Evolutionary conservation across 805 yeast genomes (phyloP), one percentile per base, ranked within the genome.

Genomic region (Phaffomyces thermotolerans): DNA sequence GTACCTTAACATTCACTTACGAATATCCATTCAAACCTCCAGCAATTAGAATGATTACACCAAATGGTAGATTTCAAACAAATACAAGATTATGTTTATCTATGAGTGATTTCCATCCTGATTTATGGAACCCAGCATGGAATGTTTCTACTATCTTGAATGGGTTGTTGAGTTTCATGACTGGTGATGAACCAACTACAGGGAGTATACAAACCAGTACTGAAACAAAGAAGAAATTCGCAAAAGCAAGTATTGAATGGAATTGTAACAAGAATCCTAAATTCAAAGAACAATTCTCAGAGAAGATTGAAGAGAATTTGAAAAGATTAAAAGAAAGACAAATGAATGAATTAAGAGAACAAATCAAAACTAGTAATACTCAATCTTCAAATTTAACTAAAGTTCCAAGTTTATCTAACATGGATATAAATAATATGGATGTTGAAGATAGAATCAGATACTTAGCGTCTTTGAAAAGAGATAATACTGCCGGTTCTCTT

Each of bases 61-160:
- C 97, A 6, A 84, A 81, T 54, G 97, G 96, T 4, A 71, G 96
- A 40, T 90, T 90, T 60, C 77, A 79, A 46, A 75, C 88, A 44
- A 86, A 86, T 60, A 80, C 88, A 4, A 69, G 96, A 39, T 71
- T 90, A 24, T 90, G 98, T 65, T 68, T 90, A 39, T 80, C 90
- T n/a, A 89, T 90, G 83, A 82, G 95, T 56, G 97, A 90, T 65
- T 90, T 79, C 62, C 98, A 90, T 55, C 96, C 96, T 4, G 93
- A 89, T 61, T 69, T 84, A 1, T 90, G 98, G 98, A 89, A 90
- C 62, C 97, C 98, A 1, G 88, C 95, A 7, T 90, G 97, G 97
- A 79, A 89, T 37, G 96, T 90, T 23, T 71, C 87, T 30, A 89
- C 97, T 0, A 90, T 90, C 18, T 70, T 90, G 53, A 85, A 81